A percentile compares a stretch with the other conserved stretches of the same genome.
Evolutionary conservation across 352 stramenopile genomes (phyloP).

Genomic region (Phytopythium helicoides): DNA sequence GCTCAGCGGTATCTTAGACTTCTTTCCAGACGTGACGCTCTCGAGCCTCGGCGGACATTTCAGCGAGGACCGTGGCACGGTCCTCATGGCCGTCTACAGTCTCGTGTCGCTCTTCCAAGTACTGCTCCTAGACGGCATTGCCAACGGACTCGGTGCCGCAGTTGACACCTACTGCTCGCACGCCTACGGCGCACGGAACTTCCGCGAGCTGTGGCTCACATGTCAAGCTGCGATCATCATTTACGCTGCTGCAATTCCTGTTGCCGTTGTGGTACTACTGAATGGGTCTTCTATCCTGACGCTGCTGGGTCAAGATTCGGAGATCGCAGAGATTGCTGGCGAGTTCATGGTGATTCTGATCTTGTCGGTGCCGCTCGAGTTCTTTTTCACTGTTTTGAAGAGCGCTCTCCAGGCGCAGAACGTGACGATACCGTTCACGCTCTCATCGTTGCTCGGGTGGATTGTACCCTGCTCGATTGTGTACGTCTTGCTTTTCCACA

Average conservation of each 20-base stretch:
- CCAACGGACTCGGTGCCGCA: slow-evolving; percentile 21
- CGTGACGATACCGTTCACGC: slow-evolving; percentile 29
- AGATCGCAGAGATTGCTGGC: too few relatives aligned
- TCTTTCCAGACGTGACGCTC: slow-evolving; percentile 4
- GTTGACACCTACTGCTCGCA: slow-evolving; percentile 44
- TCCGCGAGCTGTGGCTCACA: slow-evolving; percentile 47
- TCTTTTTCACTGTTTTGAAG: slow-evolving; percentile 21
- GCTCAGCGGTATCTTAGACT: slow-evolving; percentile 3
- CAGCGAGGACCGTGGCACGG: background rate
- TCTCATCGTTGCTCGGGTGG: too few relatives aligned
- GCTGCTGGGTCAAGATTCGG: too few relatives aligned
- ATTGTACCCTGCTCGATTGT: too few relatives aligned
- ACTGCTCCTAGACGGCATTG: slow-evolving; percentile 15
- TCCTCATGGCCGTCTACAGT: slow-evolving; percentile 10
- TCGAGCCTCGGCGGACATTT: slow-evolving; percentile 4
- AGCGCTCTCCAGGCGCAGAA: slow-evolving; percentile 37
- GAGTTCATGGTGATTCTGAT: too few relatives aligned
- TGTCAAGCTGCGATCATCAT: slow-evolving; percentile 31
- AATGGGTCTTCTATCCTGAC: too few relatives aligned
- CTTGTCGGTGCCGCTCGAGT: slow-evolving; percentile 28
- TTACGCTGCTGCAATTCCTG: slow-evolving; percentile 11
- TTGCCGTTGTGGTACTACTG: slow-evolving; percentile 12
- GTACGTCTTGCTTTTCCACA: too few relatives aligned
- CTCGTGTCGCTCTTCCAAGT: slow-evolving; percentile 13
- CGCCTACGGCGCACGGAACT: slow-evolving; percentile 26